These are phyloP conservation scores for Udeniomyces megalosporus DNA, from an alignment of 768 basidiomycete species.

Conservation along the genomic window DNA sequence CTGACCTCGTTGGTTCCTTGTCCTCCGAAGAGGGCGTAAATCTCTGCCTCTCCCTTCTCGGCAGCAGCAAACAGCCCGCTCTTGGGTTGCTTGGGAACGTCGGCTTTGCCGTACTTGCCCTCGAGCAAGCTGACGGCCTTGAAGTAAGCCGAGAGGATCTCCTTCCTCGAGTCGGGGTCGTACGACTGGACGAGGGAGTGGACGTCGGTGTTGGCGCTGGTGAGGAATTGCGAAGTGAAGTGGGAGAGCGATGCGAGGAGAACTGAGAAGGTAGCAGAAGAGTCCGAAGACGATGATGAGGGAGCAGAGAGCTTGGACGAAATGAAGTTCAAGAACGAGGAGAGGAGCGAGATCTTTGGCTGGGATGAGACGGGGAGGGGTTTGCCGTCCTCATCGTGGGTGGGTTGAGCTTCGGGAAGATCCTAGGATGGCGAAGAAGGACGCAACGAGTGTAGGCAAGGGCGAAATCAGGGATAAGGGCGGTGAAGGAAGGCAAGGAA, in stretches of 20 bases:
- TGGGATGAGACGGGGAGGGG: constrained; percentile 36
- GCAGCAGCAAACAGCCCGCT: constrained; percentile 52
- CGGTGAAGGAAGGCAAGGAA: constrained; percentile 3
- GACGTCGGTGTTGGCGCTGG: constrained; percentile 45
- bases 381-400: constrained; percentile 35
- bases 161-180: constrained; percentile 57
- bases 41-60: constrained; percentile 28
- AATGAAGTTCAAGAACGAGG: constrained; percentile 66
- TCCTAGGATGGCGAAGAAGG: constrained; percentile 28
- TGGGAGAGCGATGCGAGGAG: constrained; percentile 58
- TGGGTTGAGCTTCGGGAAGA: constrained; percentile 33
- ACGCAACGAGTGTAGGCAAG: no score
- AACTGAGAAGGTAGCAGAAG: constrained; percentile 40
- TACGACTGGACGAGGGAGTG: constrained; percentile 64
- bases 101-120: constrained; percentile 35
- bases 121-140: constrained; percentile 54
- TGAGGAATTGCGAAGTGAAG: constrained; percentile 61
- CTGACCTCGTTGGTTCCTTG: constrained; percentile 81
- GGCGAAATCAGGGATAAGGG: background rate
- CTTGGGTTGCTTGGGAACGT: constrained; percentile 44
- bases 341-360: constrained; percentile 58
- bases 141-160: constrained; percentile 65
- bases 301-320: constrained; percentile 39
- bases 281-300: constrained; percentile 32
- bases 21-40: constrained; percentile 91